Conservation (phyloP, 805 yeast genomes). For the Schwanniomyces vanrijiae region DNA sequence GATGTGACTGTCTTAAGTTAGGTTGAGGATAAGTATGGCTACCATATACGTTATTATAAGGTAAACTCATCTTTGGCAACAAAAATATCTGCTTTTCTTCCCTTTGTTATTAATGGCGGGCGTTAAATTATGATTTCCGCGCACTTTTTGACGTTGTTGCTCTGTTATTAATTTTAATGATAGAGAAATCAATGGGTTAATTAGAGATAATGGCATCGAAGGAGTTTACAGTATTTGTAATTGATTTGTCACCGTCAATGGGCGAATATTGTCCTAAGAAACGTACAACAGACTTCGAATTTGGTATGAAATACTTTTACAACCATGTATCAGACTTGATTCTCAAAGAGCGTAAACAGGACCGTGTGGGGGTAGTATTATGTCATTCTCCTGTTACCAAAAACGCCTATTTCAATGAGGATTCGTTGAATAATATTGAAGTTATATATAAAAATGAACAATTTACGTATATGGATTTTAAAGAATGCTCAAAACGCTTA, state of each 20-base stretch:
- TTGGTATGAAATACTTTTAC: constrained; percentile 42
- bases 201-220: constrained; percentile 31
- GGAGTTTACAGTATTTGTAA: constrained; percentile 47
- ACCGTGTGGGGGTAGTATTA: constrained; percentile 33
- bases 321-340: constrained; percentile 32
- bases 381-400: constrained; percentile 21
- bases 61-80: constrained; percentile 5
- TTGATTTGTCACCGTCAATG: constrained; percentile 51
- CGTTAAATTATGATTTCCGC: not conserved
- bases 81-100: not conserved
- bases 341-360: constrained; percentile 37
- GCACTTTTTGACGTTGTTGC: not conserved
- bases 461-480: constrained; percentile 18
- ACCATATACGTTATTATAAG: constrained; percentile 3
- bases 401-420: constrained; percentile 12
- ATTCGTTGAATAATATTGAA: constrained; percentile 17
- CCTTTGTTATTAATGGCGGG: not conserved
- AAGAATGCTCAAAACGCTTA: constrained; percentile 8
- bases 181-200: not conserved
- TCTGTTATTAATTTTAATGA: not conserved
- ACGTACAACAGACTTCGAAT: constrained; percentile 40
- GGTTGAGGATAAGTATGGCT: constrained; percentile 8
- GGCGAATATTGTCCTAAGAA: constrained; percentile 39
- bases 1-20: not conserved
- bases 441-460: constrained; percentile 18